Percentiles rank a stretch among this genome's conserved stretches.
Conservation (phyloP, 305 asterid genomes). For the Plantago coronopus region DNA sequence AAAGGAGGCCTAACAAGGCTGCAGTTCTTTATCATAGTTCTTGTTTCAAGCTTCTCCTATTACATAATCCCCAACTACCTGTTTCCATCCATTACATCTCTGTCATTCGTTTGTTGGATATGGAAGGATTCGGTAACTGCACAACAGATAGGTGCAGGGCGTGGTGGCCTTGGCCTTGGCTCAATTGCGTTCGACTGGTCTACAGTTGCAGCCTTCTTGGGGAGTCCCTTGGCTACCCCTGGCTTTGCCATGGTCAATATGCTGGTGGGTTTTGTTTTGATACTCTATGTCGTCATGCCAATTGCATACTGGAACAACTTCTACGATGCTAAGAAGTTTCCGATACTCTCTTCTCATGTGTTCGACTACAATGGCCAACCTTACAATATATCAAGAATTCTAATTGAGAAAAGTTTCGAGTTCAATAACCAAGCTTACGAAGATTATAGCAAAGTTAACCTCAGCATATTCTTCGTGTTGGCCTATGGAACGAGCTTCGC, state of each 20-base stretch:
- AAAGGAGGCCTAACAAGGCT: slow-evolving; percentile 64
- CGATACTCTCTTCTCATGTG: slow-evolving; percentile 50
- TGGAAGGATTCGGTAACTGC: slow-evolving; percentile 63
- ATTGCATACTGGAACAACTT: slow-evolving; percentile 54
- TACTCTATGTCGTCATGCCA: slow-evolving; percentile 44
- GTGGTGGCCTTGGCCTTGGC: slow-evolving; percentile 64
- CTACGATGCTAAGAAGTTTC: slow-evolving; percentile 46
- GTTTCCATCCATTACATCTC: slow-evolving; percentile 57
- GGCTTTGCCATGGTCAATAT: slow-evolving; percentile 58
- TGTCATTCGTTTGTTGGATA: slow-evolving; percentile 63
- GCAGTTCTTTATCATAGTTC: slow-evolving; percentile 54
- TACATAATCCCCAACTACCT: slow-evolving; percentile 58
- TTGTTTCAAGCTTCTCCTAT: slow-evolving; percentile 53
- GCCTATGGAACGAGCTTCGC: slow-evolving; percentile 59
- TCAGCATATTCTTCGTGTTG: slow-evolving; percentile 50
- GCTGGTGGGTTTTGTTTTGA: slow-evolving; percentile 47
- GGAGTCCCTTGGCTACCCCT: slow-evolving; percentile 73
- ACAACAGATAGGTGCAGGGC: slow-evolving; percentile 62
- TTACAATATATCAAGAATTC: slow-evolving; percentile 42
- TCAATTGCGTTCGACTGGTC: slow-evolving; percentile 66
- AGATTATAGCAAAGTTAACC: slow-evolving; percentile 49
- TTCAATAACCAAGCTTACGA: slow-evolving; percentile 47
- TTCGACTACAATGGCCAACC: slow-evolving; percentile 43
- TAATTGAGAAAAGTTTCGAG: slow-evolving; percentile 33
- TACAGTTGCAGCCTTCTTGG: slow-evolving; percentile 49